Evolutionary conservation across 164 flowering plant genomes (phyloP), one percentile per base, ranked within the genome.

Genomic region (Houttuynia cordata): DNA sequence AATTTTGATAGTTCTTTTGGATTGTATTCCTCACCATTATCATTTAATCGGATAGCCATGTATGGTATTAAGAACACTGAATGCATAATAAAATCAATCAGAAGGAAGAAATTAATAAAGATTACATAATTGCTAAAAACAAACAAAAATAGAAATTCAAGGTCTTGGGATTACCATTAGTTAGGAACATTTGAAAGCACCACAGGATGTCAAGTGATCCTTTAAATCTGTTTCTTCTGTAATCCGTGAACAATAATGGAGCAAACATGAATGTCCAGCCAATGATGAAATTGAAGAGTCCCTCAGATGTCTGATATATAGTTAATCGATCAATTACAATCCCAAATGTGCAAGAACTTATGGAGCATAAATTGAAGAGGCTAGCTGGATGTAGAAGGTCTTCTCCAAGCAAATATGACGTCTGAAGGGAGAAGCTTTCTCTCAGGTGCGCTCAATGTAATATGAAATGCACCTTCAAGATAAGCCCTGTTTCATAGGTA

Each of bases 181-280:
- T 93, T 61, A 93, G 97, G 82, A 93, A 83, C 96, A 85, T 88
- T 79, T 87, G 94, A 30, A 84, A 57, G 65, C 90, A 91, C 99
- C 99, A 93, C 53, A 93, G 68, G 25, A 86, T 63, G 59, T 86
- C 98, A 0, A 90, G 73, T 23, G 96, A 93, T 25, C 88, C 81
- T 72, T 72, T 83, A 79, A 74, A 87, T 75, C 88, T 76, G 66
- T 78, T 84, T 67, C 83, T 76, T 68, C 67, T 79, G 20, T 70
- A 45, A 70, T 93, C 99, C 17, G 88, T 87, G 83, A 77, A 93
- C 13, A 93, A 75, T 74, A 93, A 68, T 45, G 99, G 97, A 60
- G 96, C 96, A 78, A 86, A 93, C 96, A 93, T 77, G 72, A 90
- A 71, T 5, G 97, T 93, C 97, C 96, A 93, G 19, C 80, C 99